A percentile compares a stretch with the other conserved stretches of the same genome.
These are phyloP conservation scores for Meyerozyma sp. DNA, from an alignment of 1,139 yeast species.

Conservation along the genomic window DNA sequence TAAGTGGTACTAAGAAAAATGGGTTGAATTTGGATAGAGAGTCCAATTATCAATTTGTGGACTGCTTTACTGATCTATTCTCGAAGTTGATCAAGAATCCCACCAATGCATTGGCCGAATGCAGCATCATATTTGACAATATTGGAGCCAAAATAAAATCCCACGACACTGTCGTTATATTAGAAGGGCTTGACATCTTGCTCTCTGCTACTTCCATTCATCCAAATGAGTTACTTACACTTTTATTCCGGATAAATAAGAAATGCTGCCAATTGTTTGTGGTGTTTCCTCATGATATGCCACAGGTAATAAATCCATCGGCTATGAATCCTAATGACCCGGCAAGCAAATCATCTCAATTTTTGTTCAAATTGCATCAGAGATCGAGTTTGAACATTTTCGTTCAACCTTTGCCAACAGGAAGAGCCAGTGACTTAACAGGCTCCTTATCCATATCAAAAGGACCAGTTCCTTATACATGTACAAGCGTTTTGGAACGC, in stretches of 20 bases:
- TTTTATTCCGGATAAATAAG: slow-evolving; percentile 32
- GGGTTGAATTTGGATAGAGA: slow-evolving; percentile 32
- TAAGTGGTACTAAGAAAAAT: slow-evolving; percentile 36
- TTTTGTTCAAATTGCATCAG: slow-evolving; percentile 44
- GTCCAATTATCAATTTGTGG: slow-evolving; percentile 35
- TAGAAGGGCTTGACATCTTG: slow-evolving; percentile 49
- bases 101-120: slow-evolving; percentile 7
- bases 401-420: slow-evolving; percentile 66
- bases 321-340: slow-evolving; percentile 25
- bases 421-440: slow-evolving; percentile 78
- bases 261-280: slow-evolving; percentile 29
- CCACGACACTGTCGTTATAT: slow-evolving; percentile 19
- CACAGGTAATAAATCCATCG: slow-evolving; percentile 31
- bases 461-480: slow-evolving; percentile 39
- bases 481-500: slow-evolving; percentile 42
- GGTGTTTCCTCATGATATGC: slow-evolving; percentile 31
- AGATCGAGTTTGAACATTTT: slow-evolving; percentile 47
- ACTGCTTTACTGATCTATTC: slow-evolving; percentile 40
- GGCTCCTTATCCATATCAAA: slow-evolving; percentile 58
- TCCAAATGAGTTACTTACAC: slow-evolving; percentile 27
- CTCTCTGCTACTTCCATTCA: slow-evolving; percentile 35
- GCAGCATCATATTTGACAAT: slow-evolving; percentile 3
- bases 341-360: slow-evolving; percentile 36
- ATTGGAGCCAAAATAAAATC: slow-evolving; percentile 8
- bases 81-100: slow-evolving; percentile 22